phyloP scores from a whole-genome alignment of 75 land plant species.

The Chamaecyparis obtusa region DNA sequence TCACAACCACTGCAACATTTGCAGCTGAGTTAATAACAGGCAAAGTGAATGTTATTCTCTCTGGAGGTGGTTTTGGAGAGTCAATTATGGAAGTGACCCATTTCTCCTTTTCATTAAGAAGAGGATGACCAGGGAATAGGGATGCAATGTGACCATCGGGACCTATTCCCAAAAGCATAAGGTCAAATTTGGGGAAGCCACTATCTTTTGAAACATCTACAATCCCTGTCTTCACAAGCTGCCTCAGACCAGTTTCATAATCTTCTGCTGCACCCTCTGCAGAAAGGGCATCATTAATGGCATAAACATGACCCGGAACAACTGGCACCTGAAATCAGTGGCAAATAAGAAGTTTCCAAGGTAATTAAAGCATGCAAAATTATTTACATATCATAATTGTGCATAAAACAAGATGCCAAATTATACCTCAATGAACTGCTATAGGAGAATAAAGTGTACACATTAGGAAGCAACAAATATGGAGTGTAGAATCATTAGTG shows the following conservation, averaged over 20 bases:
- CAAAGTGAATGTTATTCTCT: conserved; percentile 85
- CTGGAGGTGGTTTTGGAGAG: conserved; percentile 86
- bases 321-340: conserved; percentile 59
- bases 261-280: conserved; percentile 77
- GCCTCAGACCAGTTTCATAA: conserved; percentile 67
- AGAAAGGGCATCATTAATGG: conserved; percentile 68
- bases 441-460: not conserved
- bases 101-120: conserved; percentile 44
- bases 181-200: conserved; percentile 76
- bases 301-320: conserved; percentile 55
- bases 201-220: conserved; percentile 45
- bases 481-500: not conserved
- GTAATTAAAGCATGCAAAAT: not conserved
- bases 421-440: not conserved
- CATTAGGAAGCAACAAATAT: not conserved
- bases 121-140: conserved; percentile 65
- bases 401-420: not conserved
- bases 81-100: conserved; percentile 83
- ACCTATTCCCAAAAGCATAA: conserved; percentile 76
- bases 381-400: not conserved
- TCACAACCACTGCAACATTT: conserved; percentile 62
- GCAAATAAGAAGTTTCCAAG: not conserved
- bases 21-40: conserved; percentile 89
- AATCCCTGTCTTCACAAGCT: conserved; percentile 51
- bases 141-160: conserved; percentile 92